Evolutionary conservation across 2,329 filamentous ascomycete species (phyloP).

Genomic region (Fusarium tuaranense): DNA sequence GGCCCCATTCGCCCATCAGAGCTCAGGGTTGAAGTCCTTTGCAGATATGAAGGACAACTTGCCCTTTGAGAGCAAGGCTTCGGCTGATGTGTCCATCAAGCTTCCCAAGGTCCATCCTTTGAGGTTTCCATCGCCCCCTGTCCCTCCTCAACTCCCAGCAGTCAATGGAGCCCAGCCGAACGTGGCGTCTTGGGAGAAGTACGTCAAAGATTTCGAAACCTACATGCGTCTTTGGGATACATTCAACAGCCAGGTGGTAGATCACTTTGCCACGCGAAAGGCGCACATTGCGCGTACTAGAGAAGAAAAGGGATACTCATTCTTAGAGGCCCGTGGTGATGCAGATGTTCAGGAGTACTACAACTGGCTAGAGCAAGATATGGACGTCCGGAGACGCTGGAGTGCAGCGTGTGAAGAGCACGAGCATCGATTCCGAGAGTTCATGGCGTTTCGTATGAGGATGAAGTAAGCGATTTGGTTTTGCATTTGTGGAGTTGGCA

Average conservation of each 20-base stretch:
- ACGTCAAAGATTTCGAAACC: constrained; percentile 63
- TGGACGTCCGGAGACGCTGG: constrained; percentile 72
- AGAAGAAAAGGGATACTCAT: constrained; percentile 57
- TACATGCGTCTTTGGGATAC: constrained; percentile 64
- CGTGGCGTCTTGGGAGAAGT: constrained; percentile 60
- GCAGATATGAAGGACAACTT: constrained; percentile 67
- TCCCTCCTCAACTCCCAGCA: constrained; percentile 61
- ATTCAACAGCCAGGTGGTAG: constrained; percentile 65
- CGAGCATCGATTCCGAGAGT: constrained; percentile 68
- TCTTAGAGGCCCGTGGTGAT: constrained; percentile 57
- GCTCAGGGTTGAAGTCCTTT: constrained; percentile 64
- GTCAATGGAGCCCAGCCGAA: constrained; percentile 59
- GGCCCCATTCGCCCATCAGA: constrained; percentile 63
- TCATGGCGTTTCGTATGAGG: constrained; percentile 61
- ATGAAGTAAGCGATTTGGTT: constrained; percentile 50
- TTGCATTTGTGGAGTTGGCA: constrained; percentile 19
- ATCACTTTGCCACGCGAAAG: constrained; percentile 67
- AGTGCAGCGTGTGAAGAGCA: constrained; percentile 69
- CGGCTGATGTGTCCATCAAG: constrained; percentile 55
- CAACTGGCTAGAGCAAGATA: constrained; percentile 72
- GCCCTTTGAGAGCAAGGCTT: constrained; percentile 66
- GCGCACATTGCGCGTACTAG: constrained; percentile 54
- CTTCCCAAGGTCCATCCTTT: constrained; percentile 51
- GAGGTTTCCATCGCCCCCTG: constrained; percentile 61
- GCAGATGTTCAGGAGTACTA: constrained; percentile 68